Base-by-base conservation (phyloP, 768 basidiomycete genomes). In the Suillus fuscotomentosus region DNA sequence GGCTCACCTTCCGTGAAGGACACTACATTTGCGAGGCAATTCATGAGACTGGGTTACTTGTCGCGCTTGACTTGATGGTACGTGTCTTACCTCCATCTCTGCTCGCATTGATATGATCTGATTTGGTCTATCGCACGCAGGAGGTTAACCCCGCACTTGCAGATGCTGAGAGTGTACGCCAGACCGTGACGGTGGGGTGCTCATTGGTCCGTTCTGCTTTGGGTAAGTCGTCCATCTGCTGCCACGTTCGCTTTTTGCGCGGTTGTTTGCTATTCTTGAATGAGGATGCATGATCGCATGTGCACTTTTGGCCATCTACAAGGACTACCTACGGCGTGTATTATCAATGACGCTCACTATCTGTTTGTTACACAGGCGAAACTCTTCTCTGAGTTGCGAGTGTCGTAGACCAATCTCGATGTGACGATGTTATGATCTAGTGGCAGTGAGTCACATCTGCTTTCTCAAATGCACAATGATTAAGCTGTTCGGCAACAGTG, bases 131-230 rank as follows among this genome's bases (percentile, higher is more conserved):
- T 43, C 27, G 60, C 38, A 62, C 68, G 65, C 72, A 95, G 92
- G 94, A 99, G 77, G 97, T 99, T 65, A 99, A 99, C 75, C 97
- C 97, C 24, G 91, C 93, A 0, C 83, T 99, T 20, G 86, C 83
- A 14, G 94, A 95, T 70, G 82, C 80, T 51, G 82, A 81, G 55
- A 88, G 88, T 41, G 96, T 91, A 9, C 77, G 87, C 68, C 89
- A 96, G 79, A 99, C 97, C 0, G 90, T 99, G 38, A 88, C 92
- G 20, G 88, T 95, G 31, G 95, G 94, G 7, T 93, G 95, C 71
- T 94, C 92, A 42, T 81, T 97, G 51, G 86, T 94, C 34, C 84
- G 94, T 38, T 81, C 90, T 39, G 92, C 94, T 9, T 79, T 96
- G 61, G 94, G 94, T 94, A 70, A 60, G 86, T 77, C 31, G n/a